Evolutionary conservation across 352 stramenopile species (phyloP).

Genomic region (Blastocystis sp.): DNA sequence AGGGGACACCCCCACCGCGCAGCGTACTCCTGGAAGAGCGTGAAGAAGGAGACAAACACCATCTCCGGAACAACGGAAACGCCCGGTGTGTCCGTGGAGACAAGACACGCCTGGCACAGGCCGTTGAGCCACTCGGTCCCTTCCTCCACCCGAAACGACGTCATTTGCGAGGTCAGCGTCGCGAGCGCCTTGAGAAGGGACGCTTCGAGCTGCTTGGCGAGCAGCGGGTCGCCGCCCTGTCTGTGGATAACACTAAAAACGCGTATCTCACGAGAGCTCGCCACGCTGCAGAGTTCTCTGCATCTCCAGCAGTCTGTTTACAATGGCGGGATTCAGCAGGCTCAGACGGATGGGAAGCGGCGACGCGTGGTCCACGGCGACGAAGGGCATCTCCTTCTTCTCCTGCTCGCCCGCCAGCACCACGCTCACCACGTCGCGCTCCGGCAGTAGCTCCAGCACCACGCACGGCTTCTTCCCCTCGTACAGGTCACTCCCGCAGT

Average conservation of each 20-base stretch:
- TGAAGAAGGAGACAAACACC: not conserved
- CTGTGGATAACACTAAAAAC: not conserved
- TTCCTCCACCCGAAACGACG: not conserved
- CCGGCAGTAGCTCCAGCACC: not conserved
- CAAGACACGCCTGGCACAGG: not conserved
- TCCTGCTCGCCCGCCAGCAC: not conserved
- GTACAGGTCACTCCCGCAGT: not conserved
- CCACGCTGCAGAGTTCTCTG: not conserved
- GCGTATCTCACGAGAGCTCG: not conserved
- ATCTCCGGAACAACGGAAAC: constrained; percentile 12
- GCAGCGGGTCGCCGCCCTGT: not conserved
- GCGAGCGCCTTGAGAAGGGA: not conserved
- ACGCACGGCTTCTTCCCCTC: not conserved
- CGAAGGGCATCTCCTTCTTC: not conserved
- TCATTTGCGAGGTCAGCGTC: not conserved
- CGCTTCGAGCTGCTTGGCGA: too few relatives aligned
- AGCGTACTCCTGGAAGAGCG: not conserved
- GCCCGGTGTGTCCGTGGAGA: not conserved
- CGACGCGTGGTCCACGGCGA: not conserved
- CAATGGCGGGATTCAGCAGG: not conserved
- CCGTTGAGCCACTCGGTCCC: not conserved
- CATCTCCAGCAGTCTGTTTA: not conserved
- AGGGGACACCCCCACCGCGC: not conserved
- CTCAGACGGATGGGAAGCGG: not conserved
- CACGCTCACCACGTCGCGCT: not conserved